These are phyloP conservation scores for Vicia villosa DNA, from an alignment of 306 rosid species.

Conservation along the genomic window DNA sequence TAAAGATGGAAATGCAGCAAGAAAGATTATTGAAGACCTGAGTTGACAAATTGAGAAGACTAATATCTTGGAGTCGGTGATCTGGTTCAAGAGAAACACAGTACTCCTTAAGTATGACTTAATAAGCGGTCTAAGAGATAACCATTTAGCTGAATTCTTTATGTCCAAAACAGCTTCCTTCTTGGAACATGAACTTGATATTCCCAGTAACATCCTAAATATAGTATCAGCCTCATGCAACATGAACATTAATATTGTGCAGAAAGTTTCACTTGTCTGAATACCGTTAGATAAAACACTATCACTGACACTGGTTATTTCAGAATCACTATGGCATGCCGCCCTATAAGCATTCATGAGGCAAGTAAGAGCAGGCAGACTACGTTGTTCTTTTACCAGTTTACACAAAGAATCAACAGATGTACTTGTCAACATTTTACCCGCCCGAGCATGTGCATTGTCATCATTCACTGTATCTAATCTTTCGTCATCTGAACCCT, in stretches of 20 bases:
- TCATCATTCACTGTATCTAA: conserved; percentile 42
- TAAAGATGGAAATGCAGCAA: conserved; percentile 70
- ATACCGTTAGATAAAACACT: conserved; percentile 44
- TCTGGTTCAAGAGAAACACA: conserved; percentile 70
- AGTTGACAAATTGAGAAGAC: conserved; percentile 61
- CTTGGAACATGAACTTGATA: conserved; percentile 53
- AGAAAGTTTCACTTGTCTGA: conserved; percentile 59
- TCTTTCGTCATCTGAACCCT: conserved; percentile 67
- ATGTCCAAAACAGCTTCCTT: conserved; percentile 68
- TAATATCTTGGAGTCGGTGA: conserved; percentile 72
- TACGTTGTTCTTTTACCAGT: conserved; percentile 58
- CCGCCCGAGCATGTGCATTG: conserved; percentile 21
- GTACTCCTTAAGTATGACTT: conserved; percentile 83
- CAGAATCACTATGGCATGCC: conserved; percentile 67
- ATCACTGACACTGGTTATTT: conserved; percentile 41
- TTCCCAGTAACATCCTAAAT: conserved; percentile 66
- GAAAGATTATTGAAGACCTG: conserved; percentile 64
- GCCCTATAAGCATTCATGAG: conserved; percentile 76
- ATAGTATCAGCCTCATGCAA: conserved; percentile 69
- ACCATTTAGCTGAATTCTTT: conserved; percentile 68
- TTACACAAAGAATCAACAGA: conserved; percentile 59
- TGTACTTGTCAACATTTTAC: conserved; percentile 52
- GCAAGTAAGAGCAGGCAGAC: conserved; percentile 62
- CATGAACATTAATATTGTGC: conserved; percentile 65
- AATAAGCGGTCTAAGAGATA: conserved; percentile 58